Percentiles rank a stretch among this genome's conserved stretches.
These are phyloP conservation scores for Yamadazyma nakazawae DNA, from an alignment of 805 yeast genomes.

Conservation along the genomic window DNA sequence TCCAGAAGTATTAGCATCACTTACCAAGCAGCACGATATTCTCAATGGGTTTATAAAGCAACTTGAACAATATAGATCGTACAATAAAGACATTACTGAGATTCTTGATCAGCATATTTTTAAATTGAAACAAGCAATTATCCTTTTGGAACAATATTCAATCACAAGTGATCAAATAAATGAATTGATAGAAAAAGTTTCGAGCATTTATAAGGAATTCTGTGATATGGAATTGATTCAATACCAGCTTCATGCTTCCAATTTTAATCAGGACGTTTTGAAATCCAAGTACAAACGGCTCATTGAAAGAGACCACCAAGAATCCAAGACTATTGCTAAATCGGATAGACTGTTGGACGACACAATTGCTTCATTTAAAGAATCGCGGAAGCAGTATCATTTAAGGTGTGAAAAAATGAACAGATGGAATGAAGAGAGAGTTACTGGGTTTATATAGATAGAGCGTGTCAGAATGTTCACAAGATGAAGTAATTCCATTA, in stretches of 20 bases:
- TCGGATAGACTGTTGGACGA: conserved; percentile 12
- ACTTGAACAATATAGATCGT: conserved; percentile 19
- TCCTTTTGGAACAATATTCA: conserved; percentile 20
- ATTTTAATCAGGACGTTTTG: conserved; percentile 32
- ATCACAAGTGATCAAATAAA: conserved; percentile 20
- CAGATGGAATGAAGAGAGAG: conserved; percentile 44
- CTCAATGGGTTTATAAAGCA: conserved; percentile 31
- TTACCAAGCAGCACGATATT: conserved; percentile 24
- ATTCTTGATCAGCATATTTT: conserved; percentile 16
- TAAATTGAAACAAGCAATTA: conserved; percentile 21
- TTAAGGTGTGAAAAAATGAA: conserved; percentile 34
- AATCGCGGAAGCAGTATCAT: conserved; percentile 27
- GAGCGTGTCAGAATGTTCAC: no score
- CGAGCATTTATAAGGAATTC: conserved; percentile 29
- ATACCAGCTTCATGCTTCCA: conserved; percentile 36
- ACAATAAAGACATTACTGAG: conserved; percentile 11
- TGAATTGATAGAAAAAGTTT: conserved; percentile 22
- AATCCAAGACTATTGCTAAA: conserved; percentile 18
- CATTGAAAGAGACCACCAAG: conserved; percentile 21
- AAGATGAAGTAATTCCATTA: no score
- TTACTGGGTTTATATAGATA: conserved; percentile 33
- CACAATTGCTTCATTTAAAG: conserved; percentile 17
- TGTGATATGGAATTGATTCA: conserved; percentile 33
- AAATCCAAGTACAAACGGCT: conserved; percentile 25
- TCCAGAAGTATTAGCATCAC: conserved; percentile 19